phyloP scores from a whole-genome alignment of 2,329 filamentous ascomycete species.

The Trichophyton rubrum region DNA sequence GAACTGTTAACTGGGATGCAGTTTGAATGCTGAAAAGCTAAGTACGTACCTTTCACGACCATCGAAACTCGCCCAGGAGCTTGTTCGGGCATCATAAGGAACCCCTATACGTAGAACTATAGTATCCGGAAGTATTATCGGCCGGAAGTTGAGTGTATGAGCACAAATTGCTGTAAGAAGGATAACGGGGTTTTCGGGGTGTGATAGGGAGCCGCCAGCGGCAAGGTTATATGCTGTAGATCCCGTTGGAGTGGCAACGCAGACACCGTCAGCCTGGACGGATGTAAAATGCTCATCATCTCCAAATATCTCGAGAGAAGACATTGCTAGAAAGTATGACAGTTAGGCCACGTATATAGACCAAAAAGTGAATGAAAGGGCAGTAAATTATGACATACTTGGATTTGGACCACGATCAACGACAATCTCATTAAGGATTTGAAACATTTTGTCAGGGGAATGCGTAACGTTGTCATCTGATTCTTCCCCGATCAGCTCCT shows the following conservation, averaged over 20 bases:
- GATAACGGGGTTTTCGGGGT: conserved; percentile 78
- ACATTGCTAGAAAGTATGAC: conserved; percentile 54
- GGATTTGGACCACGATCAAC: conserved; percentile 88
- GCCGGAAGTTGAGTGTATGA: conserved; percentile 80
- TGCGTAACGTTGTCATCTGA: conserved; percentile 76
- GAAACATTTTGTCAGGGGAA: conserved; percentile 66
- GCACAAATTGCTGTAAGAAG: conserved; percentile 91
- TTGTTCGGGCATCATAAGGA: conserved; percentile 82
- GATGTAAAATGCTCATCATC: conserved; percentile 83
- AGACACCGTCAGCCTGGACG: conserved; percentile 86
- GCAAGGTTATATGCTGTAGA: conserved; percentile 94
- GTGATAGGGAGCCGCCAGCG: conserved; percentile 82
- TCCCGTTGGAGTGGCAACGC: conserved; percentile 85
- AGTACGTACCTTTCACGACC: conserved; percentile 58
- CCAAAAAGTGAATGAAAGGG: background rate
- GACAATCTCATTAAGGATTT: conserved; percentile 95
- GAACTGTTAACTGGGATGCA: background rate
- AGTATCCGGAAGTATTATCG: conserved; percentile 88
- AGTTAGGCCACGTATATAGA: background rate
- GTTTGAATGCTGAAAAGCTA: background rate
- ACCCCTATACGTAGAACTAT: conserved; percentile 87
- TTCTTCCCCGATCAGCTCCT: conserved; percentile 71
- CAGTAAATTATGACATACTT: conserved; percentile 45
- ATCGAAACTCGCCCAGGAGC: conserved; percentile 96
- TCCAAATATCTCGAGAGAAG: conserved; percentile 79